Evolutionary conservation across 441 rosid genomes (phyloP), one percentile per base, ranked within the genome.

Genomic region (Gossypium davidsonii): DNA sequence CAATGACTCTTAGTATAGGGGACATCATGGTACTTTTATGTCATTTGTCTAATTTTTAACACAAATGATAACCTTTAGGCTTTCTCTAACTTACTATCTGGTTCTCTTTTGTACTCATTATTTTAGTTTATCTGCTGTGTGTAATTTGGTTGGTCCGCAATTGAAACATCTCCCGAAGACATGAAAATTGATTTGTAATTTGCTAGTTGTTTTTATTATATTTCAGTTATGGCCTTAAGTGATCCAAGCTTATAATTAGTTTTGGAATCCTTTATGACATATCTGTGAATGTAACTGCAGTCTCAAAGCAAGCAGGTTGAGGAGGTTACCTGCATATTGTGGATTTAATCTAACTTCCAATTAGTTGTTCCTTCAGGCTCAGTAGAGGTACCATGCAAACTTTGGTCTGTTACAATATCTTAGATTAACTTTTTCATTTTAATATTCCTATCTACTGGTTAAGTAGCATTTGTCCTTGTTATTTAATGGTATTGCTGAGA

Each of bases 251-350:
- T 79, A 72, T 66, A 66, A 63, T 63, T 69, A 65, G 78, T 75
- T 48, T 74, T 71, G 71, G 78, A 76, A 69, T 67, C 59, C 67
- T 82, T 83, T 62, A 79, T 85, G 86, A 86, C 80, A 69, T 83
- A 64, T 85, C 86, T 88, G 86, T 80, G 67, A 85, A 87, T 91
- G 86, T 81, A 80, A 79, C 85, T 89, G 96, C 93, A 91, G 96
- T 84, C 81, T 74, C 82, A 79, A 88, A 85, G 89, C 90, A 78
- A 82, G 90, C 91, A 91, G 91, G 88, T 86, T 84, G 85, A 67
- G 88, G 91, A 84, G 86, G 79, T 91, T 82, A 79, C 88, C 87
- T 84, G 83, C 85, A 73, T 77, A 55, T 78, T 80, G 74, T 78
- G 87, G 86, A 82, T 77, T 79, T 75, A 78, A 78, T 84, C 76